phyloP scores from a whole-genome alignment of 345 rosid genomes.

The Dovyalis caffra region DNA sequence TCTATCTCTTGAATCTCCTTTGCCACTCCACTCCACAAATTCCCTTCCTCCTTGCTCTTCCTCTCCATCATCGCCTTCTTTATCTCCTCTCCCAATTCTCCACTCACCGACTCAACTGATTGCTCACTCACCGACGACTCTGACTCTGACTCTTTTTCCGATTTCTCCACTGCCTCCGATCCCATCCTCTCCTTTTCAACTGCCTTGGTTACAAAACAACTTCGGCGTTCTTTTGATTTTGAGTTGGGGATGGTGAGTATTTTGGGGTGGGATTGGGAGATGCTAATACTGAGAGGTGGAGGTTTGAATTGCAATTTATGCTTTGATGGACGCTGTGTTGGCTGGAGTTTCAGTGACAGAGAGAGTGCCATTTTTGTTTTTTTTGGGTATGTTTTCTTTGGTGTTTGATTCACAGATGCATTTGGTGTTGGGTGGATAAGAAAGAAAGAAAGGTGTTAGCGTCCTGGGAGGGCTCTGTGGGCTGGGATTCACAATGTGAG shows the following conservation, averaged over 20 bases:
- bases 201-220: slow-evolving; percentile 24
- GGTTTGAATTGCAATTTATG: neutral
- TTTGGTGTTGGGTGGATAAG: neutral
- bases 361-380: slow-evolving; percentile 38
- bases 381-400: too few species aligned
- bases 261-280: slow-evolving; percentile 9
- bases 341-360: slow-evolving; percentile 25
- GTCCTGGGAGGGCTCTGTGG: neutral
- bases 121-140: too few species aligned
- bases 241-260: neutral
- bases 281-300: neutral
- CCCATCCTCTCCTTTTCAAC: slow-evolving; percentile 52
- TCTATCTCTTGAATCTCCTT: slow-evolving; percentile 88
- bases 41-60: slow-evolving; percentile 41
- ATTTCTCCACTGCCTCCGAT: slow-evolving; percentile 23
- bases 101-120: slow-evolving; percentile 22
- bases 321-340: slow-evolving; percentile 7
- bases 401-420: neutral
- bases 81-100: slow-evolving; percentile 65
- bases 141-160: slow-evolving; percentile 18
- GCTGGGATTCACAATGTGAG: neutral
- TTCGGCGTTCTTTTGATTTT: slow-evolving; percentile 2
- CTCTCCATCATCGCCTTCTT: slow-evolving; percentile 73
- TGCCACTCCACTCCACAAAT: slow-evolving; percentile 63
- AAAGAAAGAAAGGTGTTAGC: too few species aligned